A percentile compares a stretch with the other conserved stretches of the same genome.
Conservation (phyloP, 495 filamentous ascomycete genomes). For the Aspergillus biplanus region DNA sequence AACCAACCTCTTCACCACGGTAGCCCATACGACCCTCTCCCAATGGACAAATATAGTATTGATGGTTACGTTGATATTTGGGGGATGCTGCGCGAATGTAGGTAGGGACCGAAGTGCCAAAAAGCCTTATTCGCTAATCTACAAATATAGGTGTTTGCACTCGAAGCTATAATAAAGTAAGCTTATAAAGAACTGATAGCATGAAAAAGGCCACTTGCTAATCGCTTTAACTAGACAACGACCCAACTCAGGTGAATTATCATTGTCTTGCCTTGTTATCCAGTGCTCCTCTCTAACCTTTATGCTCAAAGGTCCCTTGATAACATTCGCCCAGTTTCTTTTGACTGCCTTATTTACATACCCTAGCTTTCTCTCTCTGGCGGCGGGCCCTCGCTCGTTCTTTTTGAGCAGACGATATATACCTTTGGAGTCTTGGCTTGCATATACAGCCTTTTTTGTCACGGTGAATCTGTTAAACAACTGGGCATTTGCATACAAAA, state of each 20-base stretch:
- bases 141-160: slow-evolving; percentile 74
- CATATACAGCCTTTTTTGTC: slow-evolving; percentile 91
- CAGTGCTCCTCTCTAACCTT: slow-evolving; percentile 12
- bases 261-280: neutral
- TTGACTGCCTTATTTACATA: slow-evolving; percentile 70
- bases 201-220: slow-evolving; percentile 56
- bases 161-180: slow-evolving; percentile 96
- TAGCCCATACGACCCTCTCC: slow-evolving; percentile 59
- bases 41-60: slow-evolving; percentile 67
- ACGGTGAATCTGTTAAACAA: slow-evolving; percentile 94
- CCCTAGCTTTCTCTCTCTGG: slow-evolving; percentile 75
- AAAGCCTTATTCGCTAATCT: slow-evolving; percentile 24
- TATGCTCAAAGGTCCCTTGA: slow-evolving; percentile 66
- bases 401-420: slow-evolving; percentile 79
- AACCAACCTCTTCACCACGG: slow-evolving; percentile 35
- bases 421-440: slow-evolving; percentile 79
- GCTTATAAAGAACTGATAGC: slow-evolving; percentile 22
- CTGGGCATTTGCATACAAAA: slow-evolving; percentile 94
- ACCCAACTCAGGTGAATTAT: slow-evolving; percentile 39
- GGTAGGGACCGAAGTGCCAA: slow-evolving; percentile 32
- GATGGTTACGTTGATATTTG: slow-evolving; percentile 90
- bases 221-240: slow-evolving; percentile 36
- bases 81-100: slow-evolving; percentile 97
- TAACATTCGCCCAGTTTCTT: slow-evolving; percentile 93
- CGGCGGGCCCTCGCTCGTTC: slow-evolving; percentile 60